These are phyloP conservation scores for Phyllosticta capitalensis DNA, from an alignment of 2,329 filamentous ascomycete genomes.

Conservation along the genomic window DNA sequence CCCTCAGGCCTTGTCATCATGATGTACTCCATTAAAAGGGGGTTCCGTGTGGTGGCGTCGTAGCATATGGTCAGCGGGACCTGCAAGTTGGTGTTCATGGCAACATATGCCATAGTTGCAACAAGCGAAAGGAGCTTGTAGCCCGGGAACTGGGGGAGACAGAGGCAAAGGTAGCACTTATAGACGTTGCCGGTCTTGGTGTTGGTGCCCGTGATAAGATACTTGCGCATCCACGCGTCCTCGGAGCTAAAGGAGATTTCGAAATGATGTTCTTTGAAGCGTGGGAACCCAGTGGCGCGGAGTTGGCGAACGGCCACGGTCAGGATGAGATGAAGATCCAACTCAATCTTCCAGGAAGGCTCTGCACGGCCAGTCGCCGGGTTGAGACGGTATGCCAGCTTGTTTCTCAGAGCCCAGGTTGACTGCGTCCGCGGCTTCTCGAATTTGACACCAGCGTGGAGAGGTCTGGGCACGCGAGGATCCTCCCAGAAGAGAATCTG, in stretches of 20 bases:
- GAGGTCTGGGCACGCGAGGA: neutral
- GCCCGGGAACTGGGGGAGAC: neutral
- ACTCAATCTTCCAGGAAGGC: neutral
- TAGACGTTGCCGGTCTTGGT: neutral
- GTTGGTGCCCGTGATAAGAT: neutral
- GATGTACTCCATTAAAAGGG: neutral
- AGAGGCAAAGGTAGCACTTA: neutral
- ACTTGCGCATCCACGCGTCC: neutral
- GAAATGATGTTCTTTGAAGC: neutral
- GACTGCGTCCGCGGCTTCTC: neutral
- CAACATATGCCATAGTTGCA: neutral
- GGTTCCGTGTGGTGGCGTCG: neutral
- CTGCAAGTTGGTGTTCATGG: neutral
- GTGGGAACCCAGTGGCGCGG: neutral
- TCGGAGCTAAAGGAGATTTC: neutral
- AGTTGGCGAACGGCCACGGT: neutral
- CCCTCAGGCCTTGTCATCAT: neutral
- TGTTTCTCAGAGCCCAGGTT: neutral
- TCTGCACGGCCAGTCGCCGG: neutral
- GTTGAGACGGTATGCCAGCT: neutral
- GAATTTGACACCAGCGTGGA: neutral
- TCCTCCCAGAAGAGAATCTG: neutral
- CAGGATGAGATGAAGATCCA: neutral
- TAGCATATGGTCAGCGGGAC: neutral
- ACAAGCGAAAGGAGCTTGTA: neutral